Evolutionary conservation across 129 eudicot species (phyloP).

Genomic region (Pittosporum tobira): DNA sequence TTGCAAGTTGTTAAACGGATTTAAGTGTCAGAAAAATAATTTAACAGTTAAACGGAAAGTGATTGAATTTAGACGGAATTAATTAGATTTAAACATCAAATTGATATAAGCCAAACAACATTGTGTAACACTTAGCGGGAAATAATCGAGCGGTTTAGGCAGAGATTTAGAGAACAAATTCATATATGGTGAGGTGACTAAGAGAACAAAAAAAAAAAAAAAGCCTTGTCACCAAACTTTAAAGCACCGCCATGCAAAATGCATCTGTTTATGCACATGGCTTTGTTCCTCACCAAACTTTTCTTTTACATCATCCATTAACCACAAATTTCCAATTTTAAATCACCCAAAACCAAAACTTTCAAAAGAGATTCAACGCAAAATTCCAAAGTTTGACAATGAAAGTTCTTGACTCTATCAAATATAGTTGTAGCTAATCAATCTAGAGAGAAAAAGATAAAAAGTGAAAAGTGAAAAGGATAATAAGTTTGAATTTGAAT

Average conservation of each 20-base stretch:
- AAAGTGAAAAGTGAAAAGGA: background rate
- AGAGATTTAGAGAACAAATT: background rate
- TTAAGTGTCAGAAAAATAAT: too few relatives aligned
- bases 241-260: constrained; percentile 7
- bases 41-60: too few relatives aligned
- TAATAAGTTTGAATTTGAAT: too few relatives aligned
- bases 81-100: too few relatives aligned
- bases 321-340: background rate
- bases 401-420: background rate
- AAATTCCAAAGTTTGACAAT: constrained; percentile 1
- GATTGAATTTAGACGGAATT: too few relatives aligned
- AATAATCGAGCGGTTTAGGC: too few relatives aligned
- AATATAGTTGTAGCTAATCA: background rate
- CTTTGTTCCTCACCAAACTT: background rate
- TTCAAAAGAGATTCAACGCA: background rate
- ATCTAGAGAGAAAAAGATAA: background rate
- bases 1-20: too few relatives aligned
- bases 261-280: constrained; percentile 15
- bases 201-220: background rate
- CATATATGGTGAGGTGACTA: background rate
- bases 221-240: background rate
- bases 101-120: too few relatives aligned
- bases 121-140: too few relatives aligned
- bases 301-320: background rate
- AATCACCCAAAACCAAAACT: background rate